These are phyloP conservation scores for Astragalus glycyphyllos DNA, from an alignment of 306 rosid genomes.

Conservation along the genomic window DNA sequence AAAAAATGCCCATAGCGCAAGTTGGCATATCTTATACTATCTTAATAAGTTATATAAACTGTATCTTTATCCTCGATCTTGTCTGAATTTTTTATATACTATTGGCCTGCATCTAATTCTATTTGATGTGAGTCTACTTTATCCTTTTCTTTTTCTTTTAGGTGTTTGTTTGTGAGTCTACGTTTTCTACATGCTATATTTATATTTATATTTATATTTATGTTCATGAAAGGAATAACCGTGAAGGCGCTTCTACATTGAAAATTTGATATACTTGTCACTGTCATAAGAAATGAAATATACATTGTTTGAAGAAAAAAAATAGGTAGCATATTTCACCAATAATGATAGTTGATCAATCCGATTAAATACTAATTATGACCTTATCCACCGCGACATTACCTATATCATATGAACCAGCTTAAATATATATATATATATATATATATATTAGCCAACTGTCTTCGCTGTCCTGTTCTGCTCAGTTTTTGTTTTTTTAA, in stretches of 20 bases:
- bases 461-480: neutral
- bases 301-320: slow-evolving; percentile 6
- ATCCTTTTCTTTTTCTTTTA: too few species aligned
- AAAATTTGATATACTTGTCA: neutral
- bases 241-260: neutral
- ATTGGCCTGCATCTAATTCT: slow-evolving; percentile 30
- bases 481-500: neutral
- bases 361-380: slow-evolving; percentile 30
- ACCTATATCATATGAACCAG: slow-evolving; percentile 9
- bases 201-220: too few species aligned
- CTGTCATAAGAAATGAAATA: slow-evolving; percentile 6
- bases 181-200: too few species aligned
- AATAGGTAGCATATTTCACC: slow-evolving; percentile 14
- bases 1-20: neutral
- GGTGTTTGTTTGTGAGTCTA: too few species aligned
- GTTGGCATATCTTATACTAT: slow-evolving; percentile 7
- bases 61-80: slow-evolving; percentile 33
- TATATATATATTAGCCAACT: slow-evolving; percentile 28
- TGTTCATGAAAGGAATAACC: too few species aligned
- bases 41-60: neutral
- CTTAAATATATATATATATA: neutral
- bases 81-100: slow-evolving; percentile 14
- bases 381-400: slow-evolving; percentile 39
- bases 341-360: slow-evolving; percentile 29
- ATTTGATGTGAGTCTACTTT: neutral